Evolutionary conservation across 2,329 filamentous ascomycete genomes (phyloP).

Genomic region (Epichloe bromicola): DNA sequence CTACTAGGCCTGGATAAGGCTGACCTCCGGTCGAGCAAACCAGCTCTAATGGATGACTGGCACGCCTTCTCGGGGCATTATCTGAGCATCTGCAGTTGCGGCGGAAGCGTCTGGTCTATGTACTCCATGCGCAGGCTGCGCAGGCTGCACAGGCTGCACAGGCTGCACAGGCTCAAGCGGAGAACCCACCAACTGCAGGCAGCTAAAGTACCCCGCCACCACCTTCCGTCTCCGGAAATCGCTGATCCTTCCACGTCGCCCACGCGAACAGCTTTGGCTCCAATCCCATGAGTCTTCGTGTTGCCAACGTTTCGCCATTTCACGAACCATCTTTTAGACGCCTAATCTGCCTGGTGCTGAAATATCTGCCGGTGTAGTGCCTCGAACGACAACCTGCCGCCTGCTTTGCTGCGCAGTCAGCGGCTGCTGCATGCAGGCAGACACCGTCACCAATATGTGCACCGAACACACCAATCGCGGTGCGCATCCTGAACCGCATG

Average conservation of each 20-base stretch:
- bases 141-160: too few relatives aligned
- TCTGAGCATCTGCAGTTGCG: neutral
- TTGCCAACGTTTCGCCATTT: neutral
- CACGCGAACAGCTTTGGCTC: neutral
- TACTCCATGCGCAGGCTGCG: too few relatives aligned
- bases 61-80: neutral
- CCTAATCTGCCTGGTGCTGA: neutral
- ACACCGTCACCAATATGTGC: neutral
- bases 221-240: slow-evolving; percentile 9
- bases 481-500: neutral
- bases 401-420: slow-evolving; percentile 3
- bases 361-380: neutral
- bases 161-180: neutral
- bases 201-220: slow-evolving; percentile 5
- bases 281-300: neutral
- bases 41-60: too few relatives aligned
- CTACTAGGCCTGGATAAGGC: too few relatives aligned
- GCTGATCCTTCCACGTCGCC: slow-evolving; percentile 4
- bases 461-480: neutral
- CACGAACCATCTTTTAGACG: neutral
- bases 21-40: too few relatives aligned
- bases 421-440: slow-evolving; percentile 5
- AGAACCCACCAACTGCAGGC: neutral
- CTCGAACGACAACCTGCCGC: neutral
- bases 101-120: neutral